Conservation (phyloP, 2,329 filamentous ascomycete species). For the Hypoxylon sp. region DNA sequence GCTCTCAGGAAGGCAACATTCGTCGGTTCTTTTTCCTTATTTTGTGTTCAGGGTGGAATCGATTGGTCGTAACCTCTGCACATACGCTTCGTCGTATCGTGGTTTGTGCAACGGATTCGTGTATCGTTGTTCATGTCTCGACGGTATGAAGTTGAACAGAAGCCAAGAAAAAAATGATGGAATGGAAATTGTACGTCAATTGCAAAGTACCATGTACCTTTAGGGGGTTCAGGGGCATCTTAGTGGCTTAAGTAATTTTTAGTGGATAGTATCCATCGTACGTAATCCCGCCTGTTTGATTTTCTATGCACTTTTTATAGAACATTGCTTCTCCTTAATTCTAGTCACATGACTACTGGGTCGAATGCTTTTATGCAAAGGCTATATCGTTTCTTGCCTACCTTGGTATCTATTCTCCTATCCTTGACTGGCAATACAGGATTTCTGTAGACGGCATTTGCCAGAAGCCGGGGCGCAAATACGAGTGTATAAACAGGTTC, state of each 20-base stretch:
- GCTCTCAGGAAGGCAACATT: slow-evolving; percentile 33
- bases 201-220: slow-evolving; percentile 30
- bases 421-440: neutral
- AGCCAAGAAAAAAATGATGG: slow-evolving; percentile 37
- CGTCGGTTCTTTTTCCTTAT: slow-evolving; percentile 4
- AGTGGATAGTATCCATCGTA: slow-evolving; percentile 28
- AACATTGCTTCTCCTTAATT: neutral
- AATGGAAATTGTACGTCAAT: slow-evolving; percentile 22
- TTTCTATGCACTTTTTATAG: slow-evolving; percentile 8
- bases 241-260: slow-evolving; percentile 32
- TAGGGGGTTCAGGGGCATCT: slow-evolving; percentile 36
- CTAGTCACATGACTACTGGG: neutral
- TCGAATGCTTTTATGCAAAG: neutral
- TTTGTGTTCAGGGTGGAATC: slow-evolving; percentile 1
- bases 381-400: neutral
- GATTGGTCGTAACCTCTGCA: slow-evolving; percentile 12
- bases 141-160: slow-evolving; percentile 13
- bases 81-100: slow-evolving; percentile 10
- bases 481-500: neutral
- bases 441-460: neutral
- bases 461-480: neutral
- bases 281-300: slow-evolving; percentile 24
- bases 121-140: slow-evolving; percentile 24
- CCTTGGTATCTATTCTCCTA: too few relatives aligned
- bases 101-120: slow-evolving; percentile 1